These are phyloP conservation scores for Rhodotorula toruloides DNA, from an alignment of 768 basidiomycete species.

Conservation along the genomic window DNA sequence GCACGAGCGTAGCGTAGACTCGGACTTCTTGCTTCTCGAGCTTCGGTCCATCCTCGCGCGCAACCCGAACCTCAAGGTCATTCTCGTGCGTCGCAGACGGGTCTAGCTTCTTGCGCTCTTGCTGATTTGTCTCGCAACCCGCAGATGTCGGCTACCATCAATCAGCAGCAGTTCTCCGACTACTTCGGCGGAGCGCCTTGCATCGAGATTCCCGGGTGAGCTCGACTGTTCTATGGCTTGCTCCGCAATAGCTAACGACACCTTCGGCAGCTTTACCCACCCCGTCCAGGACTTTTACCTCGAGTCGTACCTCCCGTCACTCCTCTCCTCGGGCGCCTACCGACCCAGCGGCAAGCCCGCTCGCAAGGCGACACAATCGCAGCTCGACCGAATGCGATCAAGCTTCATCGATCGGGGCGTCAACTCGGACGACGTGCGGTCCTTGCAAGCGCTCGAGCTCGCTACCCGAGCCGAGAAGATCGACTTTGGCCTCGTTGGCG, in stretches of 20 bases:
- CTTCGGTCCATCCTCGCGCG: slow-evolving; percentile 65
- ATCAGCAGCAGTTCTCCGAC: slow-evolving; percentile 72
- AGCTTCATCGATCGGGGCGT: slow-evolving; percentile 57
- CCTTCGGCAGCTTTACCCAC: slow-evolving; percentile 21
- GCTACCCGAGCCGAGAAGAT: slow-evolving; percentile 61
- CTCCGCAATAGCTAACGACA: background rate
- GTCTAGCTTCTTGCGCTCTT: background rate
- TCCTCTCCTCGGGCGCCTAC: slow-evolving; percentile 19
- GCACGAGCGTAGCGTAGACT: slow-evolving; percentile 85
- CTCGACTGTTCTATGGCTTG: slow-evolving; percentile 47
- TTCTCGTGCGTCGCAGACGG: slow-evolving; percentile 50
- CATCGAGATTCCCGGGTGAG: slow-evolving; percentile 74
- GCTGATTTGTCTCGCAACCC: background rate
- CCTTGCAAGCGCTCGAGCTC: slow-evolving; percentile 57
- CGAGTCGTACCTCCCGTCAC: slow-evolving; percentile 63
- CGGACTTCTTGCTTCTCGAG: slow-evolving; percentile 81
- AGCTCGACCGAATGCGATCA: slow-evolving; percentile 53
- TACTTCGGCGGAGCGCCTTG: slow-evolving; percentile 80
- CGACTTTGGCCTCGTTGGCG: slow-evolving; percentile 69
- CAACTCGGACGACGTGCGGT: slow-evolving; percentile 48
- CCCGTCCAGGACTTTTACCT: slow-evolving; percentile 59
- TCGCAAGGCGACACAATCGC: slow-evolving; percentile 53
- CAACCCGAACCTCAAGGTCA: slow-evolving; percentile 65
- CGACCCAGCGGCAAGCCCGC: slow-evolving; percentile 49
- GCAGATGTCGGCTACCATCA: slow-evolving; percentile 88